Evolutionary conservation across 2,329 filamentous ascomycete genomes (phyloP).

Genomic region (Xylariaceae sp.): DNA sequence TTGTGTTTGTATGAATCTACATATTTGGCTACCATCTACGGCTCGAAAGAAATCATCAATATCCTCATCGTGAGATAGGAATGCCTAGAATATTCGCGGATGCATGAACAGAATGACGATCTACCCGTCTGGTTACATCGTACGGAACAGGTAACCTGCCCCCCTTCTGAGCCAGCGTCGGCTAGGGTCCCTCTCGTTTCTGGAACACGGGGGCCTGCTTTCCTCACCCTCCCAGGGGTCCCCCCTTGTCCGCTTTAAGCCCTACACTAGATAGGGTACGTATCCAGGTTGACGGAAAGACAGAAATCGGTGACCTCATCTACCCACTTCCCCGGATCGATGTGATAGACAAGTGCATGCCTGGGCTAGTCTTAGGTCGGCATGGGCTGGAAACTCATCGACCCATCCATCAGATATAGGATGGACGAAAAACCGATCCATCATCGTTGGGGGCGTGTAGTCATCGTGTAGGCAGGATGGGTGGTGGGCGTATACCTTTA

Average conservation of each 20-base stretch:
- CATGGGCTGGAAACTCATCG: conserved; percentile 1
- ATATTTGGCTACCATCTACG: no score
- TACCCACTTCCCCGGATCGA: conserved; percentile 17
- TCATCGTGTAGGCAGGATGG: background rate
- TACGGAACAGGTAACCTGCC: no score
- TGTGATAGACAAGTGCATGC: background rate
- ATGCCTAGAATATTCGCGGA: background rate
- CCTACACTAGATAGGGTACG: background rate
- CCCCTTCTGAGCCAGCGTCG: conserved; percentile 9
- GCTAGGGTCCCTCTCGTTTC: conserved; percentile 11
- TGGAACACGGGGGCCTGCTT: conserved; percentile 11
- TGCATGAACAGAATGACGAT: background rate
- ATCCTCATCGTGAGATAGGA: background rate
- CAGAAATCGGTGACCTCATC: conserved; percentile 4
- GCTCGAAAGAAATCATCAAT: no score
- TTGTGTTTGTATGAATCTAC: background rate
- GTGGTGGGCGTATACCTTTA: background rate
- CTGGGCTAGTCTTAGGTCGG: background rate
- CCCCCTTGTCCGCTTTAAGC: conserved; percentile 9
- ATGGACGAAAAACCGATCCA: background rate
- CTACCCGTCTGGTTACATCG: background rate
- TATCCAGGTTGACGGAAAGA: background rate
- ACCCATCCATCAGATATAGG: background rate
- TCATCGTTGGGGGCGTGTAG: background rate
- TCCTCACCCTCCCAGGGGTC: conserved; percentile 8